Base-by-base conservation (phyloP, 2,329 filamentous ascomycete species). In the Penicillium sp. region DNA sequence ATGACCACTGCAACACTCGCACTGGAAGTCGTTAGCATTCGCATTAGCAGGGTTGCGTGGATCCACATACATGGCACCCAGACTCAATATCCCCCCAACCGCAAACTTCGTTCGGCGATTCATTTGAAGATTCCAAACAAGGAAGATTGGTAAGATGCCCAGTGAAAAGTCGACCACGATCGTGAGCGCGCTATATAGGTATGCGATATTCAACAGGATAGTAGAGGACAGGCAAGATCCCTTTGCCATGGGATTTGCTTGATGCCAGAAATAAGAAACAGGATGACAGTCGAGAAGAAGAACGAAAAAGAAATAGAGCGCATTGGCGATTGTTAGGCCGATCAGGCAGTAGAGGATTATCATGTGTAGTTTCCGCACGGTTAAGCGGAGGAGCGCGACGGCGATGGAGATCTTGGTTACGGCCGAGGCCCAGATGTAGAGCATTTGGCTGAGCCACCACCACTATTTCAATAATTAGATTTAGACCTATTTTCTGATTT, bases 81-180 rank as follows among this genome's bases (percentile, higher is more conserved):
- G 76, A 2, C 75, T 75, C 27, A 86, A 73, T 22, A 86, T 75
- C 2, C 75, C 73, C 13, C 77, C 77, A 10, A 85, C 72, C 2
- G 81, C 75, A 4, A 80, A 21, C 63, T 84, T 86, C 3, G 77
- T 80, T 52, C 73, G 76, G 9, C 56, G 64, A 51, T 79, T 78
- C 76, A 86, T 83, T 50, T 83, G 78, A 16, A 86, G 67, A 27
- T 77, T 74, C 70, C 76, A 80, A 2, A 86, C 73, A 6, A 86
- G 71, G 56, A 80, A 79, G 9, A 80, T 76, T 0, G 81, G 81
- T 1, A 83, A 67, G 35, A 82, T 73, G 5, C 76, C 72, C 14
- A 82, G 68, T 5, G 77, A 77, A 51, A 81, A 78, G 63, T 83
- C 81, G 46, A 77, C 77, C 9, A 74, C 65, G 45, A 75, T 64